Percentiles rank a stretch among this genome's conserved stretches.
Evolutionary conservation across 2,329 filamentous ascomycete species (phyloP).

Genomic region (Claviceps quebecensis): DNA sequence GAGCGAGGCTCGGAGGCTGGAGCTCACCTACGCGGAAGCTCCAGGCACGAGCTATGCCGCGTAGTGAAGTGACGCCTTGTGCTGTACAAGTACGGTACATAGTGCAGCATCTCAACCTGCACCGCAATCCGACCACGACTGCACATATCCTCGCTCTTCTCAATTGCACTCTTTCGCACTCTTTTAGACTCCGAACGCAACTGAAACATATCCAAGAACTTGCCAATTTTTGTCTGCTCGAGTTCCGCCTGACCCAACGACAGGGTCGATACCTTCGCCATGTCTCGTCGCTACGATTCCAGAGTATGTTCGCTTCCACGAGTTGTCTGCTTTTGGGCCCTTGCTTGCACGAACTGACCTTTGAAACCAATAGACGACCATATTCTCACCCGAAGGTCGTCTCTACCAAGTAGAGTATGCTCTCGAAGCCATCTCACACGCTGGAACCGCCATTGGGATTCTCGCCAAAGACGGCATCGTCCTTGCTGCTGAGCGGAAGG

Average conservation of each 20-base stretch:
- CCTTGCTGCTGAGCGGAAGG: slow-evolving; percentile 92
- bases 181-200: neutral
- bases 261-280: slow-evolving; percentile 23
- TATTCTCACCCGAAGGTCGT: slow-evolving; percentile 97
- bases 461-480: slow-evolving; percentile 97
- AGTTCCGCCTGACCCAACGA: neutral
- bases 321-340: neutral
- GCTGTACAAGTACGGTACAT: neutral
- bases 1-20: slow-evolving; percentile 4
- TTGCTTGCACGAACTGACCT: slow-evolving; percentile 2
- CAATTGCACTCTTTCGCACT: neutral
- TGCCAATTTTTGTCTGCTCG: neutral
- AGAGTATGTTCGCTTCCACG: slow-evolving; percentile 48
- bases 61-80: slow-evolving; percentile 8
- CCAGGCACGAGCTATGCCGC: slow-evolving; percentile 10
- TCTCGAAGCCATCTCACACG: slow-evolving; percentile 95
- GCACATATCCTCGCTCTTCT: slow-evolving; percentile 1
- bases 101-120: neutral
- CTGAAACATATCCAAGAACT: no score
- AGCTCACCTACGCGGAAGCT: slow-evolving; percentile 8
- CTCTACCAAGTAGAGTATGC: slow-evolving; percentile 99
- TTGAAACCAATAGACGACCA: slow-evolving; percentile 60
- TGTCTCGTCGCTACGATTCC: slow-evolving; percentile 97
- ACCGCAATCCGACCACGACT: neutral
- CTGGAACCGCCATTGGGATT: slow-evolving; percentile 91